Base-by-base conservation (phyloP, 768 basidiomycete genomes). In the Tylopilus rubrobrunneus region DNA sequence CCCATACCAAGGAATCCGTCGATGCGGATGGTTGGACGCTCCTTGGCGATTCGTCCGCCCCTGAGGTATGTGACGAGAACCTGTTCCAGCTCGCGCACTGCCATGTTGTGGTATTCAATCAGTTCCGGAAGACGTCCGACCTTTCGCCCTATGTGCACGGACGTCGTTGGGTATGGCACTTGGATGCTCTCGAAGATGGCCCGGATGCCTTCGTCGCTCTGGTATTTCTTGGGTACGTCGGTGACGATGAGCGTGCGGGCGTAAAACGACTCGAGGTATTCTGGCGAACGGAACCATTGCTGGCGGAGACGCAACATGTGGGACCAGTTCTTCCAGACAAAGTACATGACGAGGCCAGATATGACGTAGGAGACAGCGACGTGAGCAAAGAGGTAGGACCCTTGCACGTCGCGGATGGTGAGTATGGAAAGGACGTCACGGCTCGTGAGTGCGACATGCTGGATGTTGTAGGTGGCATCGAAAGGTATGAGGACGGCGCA, bases 11-110 rank as follows among this genome's bases (percentile, higher is more conserved):
- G 73, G 53, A 80, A 84, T 2, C 86, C 90, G 17, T 95, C 94
- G 14, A 90, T 72, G 15, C 81, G 79, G 57, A 94, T 84, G 3
- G 77, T 88, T 1, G 97, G 97, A 33, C 97, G 76, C 55, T 87
- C 89, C 61, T 83, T 84, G 45, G 80, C 91, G 36, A 94, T 77
- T 62, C 76, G 82, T 2, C 90, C 92, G 8, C 81, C 85, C 62
- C 92, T 94, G 55, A 98, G 80, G 68, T 97, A 98, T 50, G 82
- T 84, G 52, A 98, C 96, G 31, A 99, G 80, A 47, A 93, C 79
- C 36, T 82, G 77, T 68, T 99, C 97, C 53, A 98, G 82, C 62
- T 96, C 86, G 45, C 89, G 79, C n/a, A 99, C 96, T n/a, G 92
- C 87, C 50, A 84, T 74, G 69, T 98, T 98, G 70, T 95, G 92